Evolutionary conservation across 1,284 basidiomycete species (phyloP).

Genomic region (Trichosporon ovoides): DNA sequence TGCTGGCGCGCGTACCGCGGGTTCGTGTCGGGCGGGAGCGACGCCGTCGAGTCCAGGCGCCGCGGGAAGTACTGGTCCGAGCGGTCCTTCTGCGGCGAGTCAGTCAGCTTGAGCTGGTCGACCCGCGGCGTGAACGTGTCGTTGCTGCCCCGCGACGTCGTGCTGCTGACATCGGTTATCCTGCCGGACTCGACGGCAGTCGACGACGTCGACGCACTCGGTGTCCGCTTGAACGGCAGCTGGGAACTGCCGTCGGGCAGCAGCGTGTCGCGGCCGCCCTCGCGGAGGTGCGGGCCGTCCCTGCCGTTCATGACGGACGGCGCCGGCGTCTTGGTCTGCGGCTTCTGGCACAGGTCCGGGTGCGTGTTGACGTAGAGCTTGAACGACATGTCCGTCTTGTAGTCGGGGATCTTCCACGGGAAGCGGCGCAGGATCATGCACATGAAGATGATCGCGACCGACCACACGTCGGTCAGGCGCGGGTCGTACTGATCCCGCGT

Average conservation of each 20-base stretch:
- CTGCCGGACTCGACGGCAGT: conserved; percentile 26
- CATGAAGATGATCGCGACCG: conserved; percentile 96
- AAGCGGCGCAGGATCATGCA: conserved; percentile 99
- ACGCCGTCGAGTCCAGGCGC: conserved; percentile 64
- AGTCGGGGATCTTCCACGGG: conserved; percentile 98
- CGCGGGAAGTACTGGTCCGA: conserved; percentile 65
- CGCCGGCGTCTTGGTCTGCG: conserved; percentile 39
- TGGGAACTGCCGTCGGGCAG: conserved; percentile 38
- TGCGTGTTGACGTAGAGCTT: conserved; percentile 86
- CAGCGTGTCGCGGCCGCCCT: conserved; percentile 28
- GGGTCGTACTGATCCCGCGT: conserved; percentile 78
- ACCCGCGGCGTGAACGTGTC: conserved; percentile 23
- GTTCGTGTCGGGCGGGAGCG: conserved; percentile 41
- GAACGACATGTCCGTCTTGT: conserved; percentile 87
- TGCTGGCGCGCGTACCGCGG: conserved; percentile 4
- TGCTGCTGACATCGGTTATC: not conserved
- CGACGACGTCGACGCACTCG: conserved; percentile 27
- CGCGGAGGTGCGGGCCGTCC: conserved; percentile 14
- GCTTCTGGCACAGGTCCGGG: conserved; percentile 66
- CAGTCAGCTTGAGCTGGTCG: conserved; percentile 26
- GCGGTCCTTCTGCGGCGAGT: conserved; percentile 50
- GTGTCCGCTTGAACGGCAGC: conserved; percentile 35
- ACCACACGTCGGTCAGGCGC: conserved; percentile 97
- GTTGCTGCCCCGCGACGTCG: conserved; percentile 20
- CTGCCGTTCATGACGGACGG: conserved; percentile 37